A percentile compares a stretch with the other conserved stretches of the same genome.
Evolutionary conservation across 192 early-diverging fungal genomes (phyloP).

Genomic region (Phlyctochytrium arcticum): DNA sequence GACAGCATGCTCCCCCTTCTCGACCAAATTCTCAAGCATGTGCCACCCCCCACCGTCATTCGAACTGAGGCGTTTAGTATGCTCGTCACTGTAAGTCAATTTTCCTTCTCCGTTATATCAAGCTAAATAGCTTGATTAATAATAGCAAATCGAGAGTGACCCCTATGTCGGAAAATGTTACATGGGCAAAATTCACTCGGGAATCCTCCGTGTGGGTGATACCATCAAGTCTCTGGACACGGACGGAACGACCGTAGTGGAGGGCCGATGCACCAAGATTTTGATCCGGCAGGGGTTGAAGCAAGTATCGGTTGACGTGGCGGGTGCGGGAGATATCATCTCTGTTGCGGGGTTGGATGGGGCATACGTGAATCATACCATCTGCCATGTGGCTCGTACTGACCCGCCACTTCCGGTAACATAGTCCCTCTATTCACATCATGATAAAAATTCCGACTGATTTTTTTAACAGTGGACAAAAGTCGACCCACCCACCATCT

Average conservation of each 20-base stretch:
- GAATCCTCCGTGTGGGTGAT: slow-evolving; percentile 68
- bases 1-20: slow-evolving; percentile 53
- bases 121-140: too few species aligned
- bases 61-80: slow-evolving; percentile 67
- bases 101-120: too few species aligned
- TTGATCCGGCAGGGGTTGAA: slow-evolving; percentile 71
- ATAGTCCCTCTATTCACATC: too few species aligned
- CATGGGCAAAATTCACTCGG: slow-evolving; percentile 70
- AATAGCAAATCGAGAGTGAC: slow-evolving; percentile 72
- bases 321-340: slow-evolving; percentile 81
- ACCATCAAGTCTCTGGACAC: slow-evolving; percentile 68
- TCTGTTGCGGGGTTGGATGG: slow-evolving; percentile 71
- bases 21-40: slow-evolving; percentile 66
- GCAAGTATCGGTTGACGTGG: slow-evolving; percentile 57
- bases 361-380: slow-evolving; percentile 75
- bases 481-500: slow-evolving; percentile 82
- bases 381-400: slow-evolving; percentile 56
- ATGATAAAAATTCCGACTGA: too few species aligned
- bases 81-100: slow-evolving; percentile 65
- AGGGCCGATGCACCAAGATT: slow-evolving; percentile 72
- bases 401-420: slow-evolving; percentile 69
- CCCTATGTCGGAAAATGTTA: slow-evolving; percentile 80
- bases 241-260: slow-evolving; percentile 60
- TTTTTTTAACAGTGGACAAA: slow-evolving; percentile 52
- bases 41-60: slow-evolving; percentile 65